These are phyloP conservation scores for Entomortierella parvispora DNA, from an alignment of 192 early-diverging fungal species.

Conservation along the genomic window DNA sequence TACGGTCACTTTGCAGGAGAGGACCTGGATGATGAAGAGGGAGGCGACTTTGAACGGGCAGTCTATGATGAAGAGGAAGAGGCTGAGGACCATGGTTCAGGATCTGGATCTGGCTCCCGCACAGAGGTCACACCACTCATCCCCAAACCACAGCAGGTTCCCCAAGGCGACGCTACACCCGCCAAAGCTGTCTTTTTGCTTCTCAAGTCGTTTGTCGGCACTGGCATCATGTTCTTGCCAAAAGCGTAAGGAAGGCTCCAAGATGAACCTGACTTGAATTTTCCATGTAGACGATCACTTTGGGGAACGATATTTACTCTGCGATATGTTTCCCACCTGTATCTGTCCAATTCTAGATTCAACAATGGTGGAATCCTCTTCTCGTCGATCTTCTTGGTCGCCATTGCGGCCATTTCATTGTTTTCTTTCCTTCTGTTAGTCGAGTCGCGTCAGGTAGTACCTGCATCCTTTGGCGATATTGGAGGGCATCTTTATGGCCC, in stretches of 20 bases:
- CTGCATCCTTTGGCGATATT: slow-evolving; percentile 79
- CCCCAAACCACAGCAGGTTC: slow-evolving; percentile 37
- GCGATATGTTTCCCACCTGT: background rate
- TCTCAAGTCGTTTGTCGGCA: slow-evolving; percentile 85
- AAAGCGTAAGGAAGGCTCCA: slow-evolving; percentile 59
- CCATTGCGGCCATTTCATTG: slow-evolving; percentile 73
- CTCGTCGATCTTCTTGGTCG: slow-evolving; percentile 70
- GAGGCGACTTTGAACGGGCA: slow-evolving; percentile 39
- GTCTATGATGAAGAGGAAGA: slow-evolving; percentile 58
- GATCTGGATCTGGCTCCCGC: slow-evolving; percentile 8
- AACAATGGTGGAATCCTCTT: slow-evolving; percentile 81
- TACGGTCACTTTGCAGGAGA: slow-evolving; percentile 96
- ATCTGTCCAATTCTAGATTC: slow-evolving; percentile 58
- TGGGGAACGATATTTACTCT: background rate
- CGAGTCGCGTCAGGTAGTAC: slow-evolving; percentile 70
- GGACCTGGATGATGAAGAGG: slow-evolving; percentile 83
- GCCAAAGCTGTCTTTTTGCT: slow-evolving; percentile 81
- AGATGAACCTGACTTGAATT: background rate
- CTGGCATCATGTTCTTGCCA: slow-evolving; percentile 75
- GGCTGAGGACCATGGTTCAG: slow-evolving; percentile 22
- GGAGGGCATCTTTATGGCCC: slow-evolving; percentile 72
- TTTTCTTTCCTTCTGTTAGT: slow-evolving; percentile 78
- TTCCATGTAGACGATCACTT: background rate
- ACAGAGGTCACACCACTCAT: slow-evolving; percentile 53
- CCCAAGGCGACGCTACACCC: slow-evolving; percentile 72